Conservation (phyloP, 1,284 basidiomycete genomes). For the Neolentinus lepideus region DNA sequence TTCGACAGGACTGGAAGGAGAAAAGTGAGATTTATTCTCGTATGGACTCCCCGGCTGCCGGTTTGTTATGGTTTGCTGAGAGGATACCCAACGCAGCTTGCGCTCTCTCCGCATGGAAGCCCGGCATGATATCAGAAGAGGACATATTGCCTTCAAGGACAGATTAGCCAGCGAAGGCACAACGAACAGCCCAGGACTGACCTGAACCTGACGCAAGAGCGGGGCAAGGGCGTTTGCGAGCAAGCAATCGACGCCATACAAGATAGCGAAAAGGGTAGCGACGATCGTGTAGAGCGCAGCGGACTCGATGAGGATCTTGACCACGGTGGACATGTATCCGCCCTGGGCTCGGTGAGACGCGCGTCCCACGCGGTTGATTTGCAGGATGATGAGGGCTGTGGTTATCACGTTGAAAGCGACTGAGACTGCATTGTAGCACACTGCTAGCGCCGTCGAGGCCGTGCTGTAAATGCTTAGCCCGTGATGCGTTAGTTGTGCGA, state of each 20-base stretch:
- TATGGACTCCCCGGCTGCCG: neutral
- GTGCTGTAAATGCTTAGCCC: constrained; percentile 16
- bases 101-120: neutral
- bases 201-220: constrained; percentile 29
- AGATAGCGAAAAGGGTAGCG: constrained; percentile 22
- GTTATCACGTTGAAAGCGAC: constrained; percentile 21
- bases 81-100: neutral
- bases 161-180: neutral
- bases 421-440: constrained; percentile 24
- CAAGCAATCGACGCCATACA: constrained; percentile 20
- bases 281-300: constrained; percentile 22
- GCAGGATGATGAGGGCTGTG: constrained; percentile 20
- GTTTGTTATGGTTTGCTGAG: neutral
- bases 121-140: neutral
- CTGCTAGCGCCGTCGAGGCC: constrained; percentile 12
- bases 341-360: neutral
- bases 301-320: constrained; percentile 21
- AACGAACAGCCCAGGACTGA: constrained; percentile 7
- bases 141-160: neutral
- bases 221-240: constrained; percentile 27
- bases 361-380: constrained; percentile 5
- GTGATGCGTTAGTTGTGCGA: constrained; percentile 15
- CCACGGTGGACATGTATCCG: constrained; percentile 11
- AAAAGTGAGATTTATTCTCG: neutral
- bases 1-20: too few species aligned